Evolutionary conservation across 108 stramenopile genomes (phyloP).

Genomic region (Conticribra guillardii): DNA sequence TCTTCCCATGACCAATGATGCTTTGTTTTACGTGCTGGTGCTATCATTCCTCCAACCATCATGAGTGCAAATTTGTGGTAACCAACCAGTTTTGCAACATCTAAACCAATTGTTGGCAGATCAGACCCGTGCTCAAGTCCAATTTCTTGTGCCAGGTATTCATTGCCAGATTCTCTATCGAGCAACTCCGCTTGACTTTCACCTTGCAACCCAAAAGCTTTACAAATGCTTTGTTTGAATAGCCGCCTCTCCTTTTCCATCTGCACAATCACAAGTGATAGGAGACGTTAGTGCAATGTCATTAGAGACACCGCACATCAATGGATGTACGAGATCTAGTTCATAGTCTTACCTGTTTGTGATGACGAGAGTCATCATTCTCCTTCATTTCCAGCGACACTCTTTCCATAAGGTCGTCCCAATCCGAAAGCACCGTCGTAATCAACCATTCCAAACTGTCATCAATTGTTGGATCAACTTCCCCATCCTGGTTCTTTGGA

Average conservation of each 20-base stretch:
- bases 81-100: constrained; percentile 31
- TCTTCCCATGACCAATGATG: constrained; percentile 6
- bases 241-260: constrained; percentile 9
- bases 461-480: constrained; percentile 14
- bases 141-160: constrained; percentile 43
- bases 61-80: constrained; percentile 33
- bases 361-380: neutral
- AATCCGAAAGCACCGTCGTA: constrained; percentile 8
- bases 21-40: constrained; percentile 31
- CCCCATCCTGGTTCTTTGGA: neutral
- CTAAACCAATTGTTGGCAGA: constrained; percentile 15
- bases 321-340: neutral
- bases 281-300: too few relatives aligned
- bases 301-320: too few relatives aligned
- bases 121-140: constrained; percentile 27
- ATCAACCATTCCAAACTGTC: constrained; percentile 22
- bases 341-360: neutral
- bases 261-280: neutral
- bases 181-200: constrained; percentile 13
- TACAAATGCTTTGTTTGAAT: constrained; percentile 16
- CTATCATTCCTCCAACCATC: constrained; percentile 37
- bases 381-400: neutral
- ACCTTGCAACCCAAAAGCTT: constrained; percentile 17
- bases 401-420: neutral
- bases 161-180: constrained; percentile 19